Base-by-base conservation (phyloP, 768 basidiomycete genomes). In the Termitomyces sp. region DNA sequence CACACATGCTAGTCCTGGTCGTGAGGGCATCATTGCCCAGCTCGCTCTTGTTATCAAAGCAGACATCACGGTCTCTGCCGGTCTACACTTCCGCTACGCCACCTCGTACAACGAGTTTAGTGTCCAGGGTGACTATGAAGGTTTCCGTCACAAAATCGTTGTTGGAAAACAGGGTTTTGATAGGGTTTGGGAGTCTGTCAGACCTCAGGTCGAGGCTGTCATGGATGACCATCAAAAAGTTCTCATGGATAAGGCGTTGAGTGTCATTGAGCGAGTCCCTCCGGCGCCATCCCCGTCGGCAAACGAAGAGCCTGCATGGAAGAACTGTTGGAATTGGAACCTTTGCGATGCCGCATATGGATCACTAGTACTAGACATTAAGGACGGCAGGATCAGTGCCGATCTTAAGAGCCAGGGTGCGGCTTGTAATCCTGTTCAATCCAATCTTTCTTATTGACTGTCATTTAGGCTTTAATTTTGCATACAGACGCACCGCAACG, bases 321-420 rank as follows among this genome's bases (percentile, higher is more conserved):
- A 98, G 73, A 98, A 97, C 69, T 94, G 92, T 69, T 98, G 96
- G 96, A 94, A 97, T 69, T 97, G 96, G 96, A 96, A 98, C 66
- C 74, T 98, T 43, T 94, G 94, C 61, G 97, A 99, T 64, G 96
- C 96, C 6, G 91, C 94, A 2, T 97, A 88, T 59, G 96, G 97
- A 1, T 86, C 85, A 12, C 79, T 99, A 34, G 76, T 97, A 1
- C 75, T 99, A 46, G 94, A 97, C 63, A 75, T 98, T 64, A 89
- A 89, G 64, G 95, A 98, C 58, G 94, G 96, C 7, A 79, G 95
- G 49, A 84, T 99, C 46, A 94, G 92, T 57, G 88, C 89, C 0
- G 95, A 98, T 68, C 79, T 95, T 60, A 95, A 89, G 73, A 92
- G 89, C 64, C 92, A 95, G 78, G 96, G 94, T 90, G 53, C 55